Evolutionary conservation across 2,329 filamentous ascomycete species (phyloP).

Genomic region (Arthroderma uncinatum): DNA sequence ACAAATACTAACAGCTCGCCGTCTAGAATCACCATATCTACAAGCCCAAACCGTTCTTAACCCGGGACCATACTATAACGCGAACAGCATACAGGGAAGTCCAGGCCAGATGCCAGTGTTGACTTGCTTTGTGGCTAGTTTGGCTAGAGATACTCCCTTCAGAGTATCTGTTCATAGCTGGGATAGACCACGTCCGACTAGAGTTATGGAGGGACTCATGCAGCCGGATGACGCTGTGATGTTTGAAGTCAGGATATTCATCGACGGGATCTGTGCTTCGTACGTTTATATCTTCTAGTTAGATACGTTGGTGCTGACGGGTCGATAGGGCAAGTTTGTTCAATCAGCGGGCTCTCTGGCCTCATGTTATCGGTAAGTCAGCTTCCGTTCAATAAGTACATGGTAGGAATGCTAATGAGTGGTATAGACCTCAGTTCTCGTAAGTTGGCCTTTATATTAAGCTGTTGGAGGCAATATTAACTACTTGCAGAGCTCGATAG

Average conservation of each 20-base stretch:
- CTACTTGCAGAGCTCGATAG: slow-evolving; percentile 39
- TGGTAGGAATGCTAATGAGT: slow-evolving; percentile 6
- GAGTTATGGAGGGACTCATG: slow-evolving; percentile 46
- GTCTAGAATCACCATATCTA: slow-evolving; percentile 43
- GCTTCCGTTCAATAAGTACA: background rate
- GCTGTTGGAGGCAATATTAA: slow-evolving; percentile 24
- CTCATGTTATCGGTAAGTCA: slow-evolving; percentile 41
- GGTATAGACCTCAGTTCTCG: slow-evolving; percentile 27
- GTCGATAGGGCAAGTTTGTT: slow-evolving; percentile 44
- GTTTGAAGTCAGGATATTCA: slow-evolving; percentile 55
- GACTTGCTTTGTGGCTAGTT: slow-evolving; percentile 59
- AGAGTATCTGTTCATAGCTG: slow-evolving; percentile 66
- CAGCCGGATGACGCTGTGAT: slow-evolving; percentile 46
- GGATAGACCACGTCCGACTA: slow-evolving; percentile 50
- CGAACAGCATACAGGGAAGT: slow-evolving; percentile 16
- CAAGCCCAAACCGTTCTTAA: slow-evolving; percentile 35
- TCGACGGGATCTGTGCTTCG: slow-evolving; percentile 57
- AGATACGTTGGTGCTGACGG: background rate
- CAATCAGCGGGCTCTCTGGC: slow-evolving; percentile 42
- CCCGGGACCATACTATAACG: slow-evolving; percentile 18
- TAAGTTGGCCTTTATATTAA: slow-evolving; percentile 15
- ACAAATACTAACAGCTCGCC: slow-evolving; percentile 7
- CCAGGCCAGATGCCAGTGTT: slow-evolving; percentile 49
- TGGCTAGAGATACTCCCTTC: slow-evolving; percentile 49
- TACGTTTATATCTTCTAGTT: slow-evolving; percentile 29